Base-by-base conservation (phyloP, 352 stramenopile species). In the Phytophthora lateralis region DNA sequence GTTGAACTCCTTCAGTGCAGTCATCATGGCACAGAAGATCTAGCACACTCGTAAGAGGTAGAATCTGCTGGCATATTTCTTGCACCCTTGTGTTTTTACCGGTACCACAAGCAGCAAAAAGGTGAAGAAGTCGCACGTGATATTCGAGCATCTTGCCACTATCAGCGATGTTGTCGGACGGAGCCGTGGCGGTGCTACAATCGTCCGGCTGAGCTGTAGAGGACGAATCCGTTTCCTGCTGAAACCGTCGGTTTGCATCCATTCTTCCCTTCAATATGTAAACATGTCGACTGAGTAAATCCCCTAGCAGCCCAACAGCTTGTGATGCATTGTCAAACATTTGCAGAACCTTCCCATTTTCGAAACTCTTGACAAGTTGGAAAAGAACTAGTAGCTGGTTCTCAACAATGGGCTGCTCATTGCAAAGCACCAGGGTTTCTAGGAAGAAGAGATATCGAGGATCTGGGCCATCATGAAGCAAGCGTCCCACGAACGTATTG, bases 371-470 rank as follows among this genome's bases (percentile, higher is more conserved):
- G n/a, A 88, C 60, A 18, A 91, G 51, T 56, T 89, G 79, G 21
- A 88, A 88, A 4, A 91, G 55, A 12, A 91, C 80, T 2, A 91
- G 52, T 10, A 89, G 55, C 38, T 89, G 82, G 27, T 91, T 91
- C 29, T 91, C 82, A 11, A 80, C 42, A 12, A 89, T 61, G 0
- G 82, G 78, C n/a, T 64, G 67, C 30, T 89, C 78, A 38, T 80
- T 69, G 42, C 79, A 89, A 24, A 88, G 65, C 10, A 86, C 75
- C 0, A 91, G 41, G 0, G 71, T 84, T 55, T 91, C 82, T 32
- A 91, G 45, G 18, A 88, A 86, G 37, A 80, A 75, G 15, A 91
- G 61, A 49, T 84, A 89, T 14, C 79, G 57, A 24, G 79, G 77
- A 39, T 89, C 75, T 0, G 66, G 64, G 0, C 64, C 71, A 14